These are phyloP conservation scores for Hanseniaspora gamundiae DNA, from an alignment of 1,139 yeast species.

Conservation along the genomic window DNA sequence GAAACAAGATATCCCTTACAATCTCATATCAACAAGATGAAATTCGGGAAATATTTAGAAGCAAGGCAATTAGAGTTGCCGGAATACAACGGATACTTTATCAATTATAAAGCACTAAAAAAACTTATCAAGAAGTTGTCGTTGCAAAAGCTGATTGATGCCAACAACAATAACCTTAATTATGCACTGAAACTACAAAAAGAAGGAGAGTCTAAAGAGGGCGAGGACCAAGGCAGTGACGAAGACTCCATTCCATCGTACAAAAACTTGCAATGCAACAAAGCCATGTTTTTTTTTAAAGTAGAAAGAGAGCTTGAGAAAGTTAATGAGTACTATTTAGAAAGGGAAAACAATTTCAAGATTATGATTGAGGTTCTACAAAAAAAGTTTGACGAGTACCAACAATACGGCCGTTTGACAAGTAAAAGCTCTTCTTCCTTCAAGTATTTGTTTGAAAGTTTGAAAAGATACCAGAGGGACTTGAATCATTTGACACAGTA, in stretches of 20 bases:
- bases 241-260: constrained; percentile 25
- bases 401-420: constrained; percentile 34
- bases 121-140: constrained; percentile 57
- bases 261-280: constrained; percentile 70
- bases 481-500: constrained; percentile 80
- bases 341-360: constrained; percentile 77
- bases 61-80: constrained; percentile 90
- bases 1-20: not conserved
- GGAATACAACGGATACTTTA: constrained; percentile 86
- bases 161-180: not conserved
- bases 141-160: constrained; percentile 26
- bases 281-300: constrained; percentile 85
- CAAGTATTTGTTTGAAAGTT: constrained; percentile 68
- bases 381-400: constrained; percentile 55
- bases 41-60: constrained; percentile 91
- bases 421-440: constrained; percentile 45
- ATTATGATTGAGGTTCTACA: constrained; percentile 65
- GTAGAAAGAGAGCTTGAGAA: constrained; percentile 90
- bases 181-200: not conserved
- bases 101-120: constrained; percentile 86
- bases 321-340: constrained; percentile 79
- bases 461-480: constrained; percentile 82
- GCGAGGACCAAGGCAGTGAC: not conserved
- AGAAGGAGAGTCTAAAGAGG: constrained; percentile 11
- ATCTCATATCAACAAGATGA: no score